Conservation (phyloP, 2,329 filamentous ascomycete genomes). For the Fulvia fulva region DNA sequence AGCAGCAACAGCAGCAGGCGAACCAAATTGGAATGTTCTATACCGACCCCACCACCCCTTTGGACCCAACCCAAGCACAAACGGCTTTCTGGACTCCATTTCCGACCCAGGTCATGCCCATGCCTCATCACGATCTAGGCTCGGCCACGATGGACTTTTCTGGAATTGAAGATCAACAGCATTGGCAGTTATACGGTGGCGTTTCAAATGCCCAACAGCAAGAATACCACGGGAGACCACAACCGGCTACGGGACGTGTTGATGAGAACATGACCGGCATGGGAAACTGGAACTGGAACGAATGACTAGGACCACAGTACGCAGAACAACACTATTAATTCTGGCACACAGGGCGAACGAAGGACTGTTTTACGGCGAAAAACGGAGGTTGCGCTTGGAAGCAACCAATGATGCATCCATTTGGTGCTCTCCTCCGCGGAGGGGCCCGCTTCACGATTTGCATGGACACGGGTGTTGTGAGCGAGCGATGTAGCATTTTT, state of each 20-base stretch:
- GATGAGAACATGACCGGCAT: conserved; percentile 22
- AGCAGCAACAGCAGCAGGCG: conserved; percentile 14
- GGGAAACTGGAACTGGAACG: conserved; percentile 18
- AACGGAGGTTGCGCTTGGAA: not conserved
- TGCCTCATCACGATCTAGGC: conserved; percentile 14
- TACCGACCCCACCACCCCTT: conserved; percentile 21
- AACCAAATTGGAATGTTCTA: conserved; percentile 27
- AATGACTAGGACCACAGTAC: conserved; percentile 5
- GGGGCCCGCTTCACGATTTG: not conserved
- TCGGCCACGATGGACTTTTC: conserved; percentile 18
- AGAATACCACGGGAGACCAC: conserved; percentile 6
- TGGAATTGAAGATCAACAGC: conserved; percentile 10
- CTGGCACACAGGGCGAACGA: not conserved
- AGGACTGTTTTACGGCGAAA: not conserved
- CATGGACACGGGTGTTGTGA: not conserved
- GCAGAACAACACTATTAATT: not conserved
- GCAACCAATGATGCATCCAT: not conserved
- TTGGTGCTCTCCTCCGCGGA: not conserved
- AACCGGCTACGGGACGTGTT: conserved; percentile 12
- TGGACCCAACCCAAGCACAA: conserved; percentile 22
- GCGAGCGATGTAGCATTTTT: not conserved
- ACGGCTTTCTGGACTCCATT: conserved; percentile 39
- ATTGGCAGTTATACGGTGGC: not conserved
- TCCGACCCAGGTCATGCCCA: conserved; percentile 37
- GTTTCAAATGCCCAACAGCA: conserved; percentile 1